Percentiles rank a stretch among this genome's conserved stretches.
Evolutionary conservation across 768 basidiomycete species (phyloP).

Genomic region (Suillus placidus): DNA sequence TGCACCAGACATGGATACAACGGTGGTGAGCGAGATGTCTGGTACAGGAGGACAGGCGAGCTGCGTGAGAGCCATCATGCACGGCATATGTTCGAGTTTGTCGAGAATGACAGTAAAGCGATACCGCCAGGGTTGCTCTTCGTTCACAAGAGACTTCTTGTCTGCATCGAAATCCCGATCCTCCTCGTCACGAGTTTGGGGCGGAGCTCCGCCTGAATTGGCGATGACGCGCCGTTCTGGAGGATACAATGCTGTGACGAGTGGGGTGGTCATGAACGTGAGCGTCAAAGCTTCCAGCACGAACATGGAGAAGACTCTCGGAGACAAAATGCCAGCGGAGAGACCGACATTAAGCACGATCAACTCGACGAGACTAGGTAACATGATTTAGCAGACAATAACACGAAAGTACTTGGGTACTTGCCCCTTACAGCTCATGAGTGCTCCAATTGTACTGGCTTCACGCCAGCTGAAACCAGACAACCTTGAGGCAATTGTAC

Average conservation of each 20-base stretch:
- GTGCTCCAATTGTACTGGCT: slow-evolving; percentile 77
- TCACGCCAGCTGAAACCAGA: slow-evolving; percentile 82
- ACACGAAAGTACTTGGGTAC: slow-evolving; percentile 12
- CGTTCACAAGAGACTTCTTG: slow-evolving; percentile 13
- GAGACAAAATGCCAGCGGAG: slow-evolving; percentile 73
- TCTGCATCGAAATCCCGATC: slow-evolving; percentile 17
- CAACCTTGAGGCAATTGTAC: slow-evolving; percentile 65
- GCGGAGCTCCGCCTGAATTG: slow-evolving; percentile 35
- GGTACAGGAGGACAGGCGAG: slow-evolving; percentile 57
- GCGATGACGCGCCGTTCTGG: slow-evolving; percentile 55
- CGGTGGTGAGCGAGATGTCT: slow-evolving; percentile 10
- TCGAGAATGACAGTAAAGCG: slow-evolving; percentile 88
- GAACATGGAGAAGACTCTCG: slow-evolving; percentile 91
- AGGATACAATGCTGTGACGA: slow-evolving; percentile 69
- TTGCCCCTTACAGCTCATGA: slow-evolving; percentile 97
- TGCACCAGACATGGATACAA: slow-evolving; percentile 11
- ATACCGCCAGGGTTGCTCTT: slow-evolving; percentile 44
- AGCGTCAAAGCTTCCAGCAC: slow-evolving; percentile 82
- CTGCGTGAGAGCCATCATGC: slow-evolving; percentile 88
- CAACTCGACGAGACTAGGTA: slow-evolving; percentile 76
- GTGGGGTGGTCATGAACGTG: slow-evolving; percentile 86
- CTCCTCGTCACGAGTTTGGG: slow-evolving; percentile 36
- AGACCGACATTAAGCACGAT: slow-evolving; percentile 97
- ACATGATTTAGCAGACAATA: slow-evolving; percentile 6
- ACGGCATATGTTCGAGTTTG: slow-evolving; percentile 85